Base-by-base conservation (phyloP, 768 basidiomycete genomes). In the Suillus sp. region DNA sequence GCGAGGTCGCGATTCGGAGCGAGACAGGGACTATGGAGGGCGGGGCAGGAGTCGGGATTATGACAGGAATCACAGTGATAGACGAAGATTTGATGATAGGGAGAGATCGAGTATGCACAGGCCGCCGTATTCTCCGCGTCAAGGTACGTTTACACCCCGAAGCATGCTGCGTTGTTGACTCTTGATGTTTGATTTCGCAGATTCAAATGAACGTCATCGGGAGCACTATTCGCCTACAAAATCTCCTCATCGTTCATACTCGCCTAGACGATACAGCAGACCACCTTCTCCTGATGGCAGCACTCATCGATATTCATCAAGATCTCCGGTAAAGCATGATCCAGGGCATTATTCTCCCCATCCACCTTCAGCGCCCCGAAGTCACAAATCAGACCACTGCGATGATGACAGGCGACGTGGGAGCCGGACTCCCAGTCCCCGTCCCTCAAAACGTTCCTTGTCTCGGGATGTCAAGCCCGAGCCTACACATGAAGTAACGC, bases 11-110 rank as follows among this genome's bases (percentile, higher is more conserved):
- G 56, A 65, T 64, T 55, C 55, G 22, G 71, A 72, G 60, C 69
- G 69, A n/a, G 71, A 74, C n/a, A 62, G 69, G 64, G 70, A 68
- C 27, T 37, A 53, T 30, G 63, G 50, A 54, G 60, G 48, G 20
- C 57, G 71, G 13, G 65, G 61, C 1, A 13, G 69, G 60, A 72
- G 71, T 42, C 43, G 67, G 3, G 65, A 62, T 43, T 59, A 66
- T 65, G 64, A 70, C 59, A 62, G 64, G 59, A 65, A 71, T 60
- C 62, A 43, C 7, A 16, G 25, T 9, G 30, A 48, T 30, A 62
- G 67, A 37, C 35, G 7, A 37, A 57, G 37, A 25, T 57, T 57
- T 4, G 56, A 57, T 25, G 56, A 57, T 27, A 57, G 37, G 25
- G 16, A 50, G 27, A 50, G 48, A 27, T 50, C 56, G 37, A 40